Conservation (phyloP, 805 yeast species). For the Saccharomycopsis sp. region DNA sequence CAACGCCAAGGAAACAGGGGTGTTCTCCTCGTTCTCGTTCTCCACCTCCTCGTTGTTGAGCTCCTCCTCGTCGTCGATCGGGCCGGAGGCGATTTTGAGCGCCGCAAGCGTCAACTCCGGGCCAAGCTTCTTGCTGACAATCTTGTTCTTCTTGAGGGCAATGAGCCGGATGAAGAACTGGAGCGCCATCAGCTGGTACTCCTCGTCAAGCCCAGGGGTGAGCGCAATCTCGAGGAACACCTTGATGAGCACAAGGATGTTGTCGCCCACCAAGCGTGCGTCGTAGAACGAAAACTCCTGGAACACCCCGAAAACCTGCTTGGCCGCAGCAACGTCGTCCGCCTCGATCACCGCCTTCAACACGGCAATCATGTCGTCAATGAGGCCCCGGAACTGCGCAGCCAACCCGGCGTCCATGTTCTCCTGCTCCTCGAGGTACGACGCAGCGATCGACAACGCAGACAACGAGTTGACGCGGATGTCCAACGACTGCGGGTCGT, state of each 20-base stretch:
- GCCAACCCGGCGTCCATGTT: constrained; percentile 41
- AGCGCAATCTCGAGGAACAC: constrained; percentile 71
- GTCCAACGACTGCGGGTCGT: constrained; percentile 53
- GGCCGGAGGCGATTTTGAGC: constrained; percentile 73
- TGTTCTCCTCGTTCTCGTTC: constrained; percentile 87
- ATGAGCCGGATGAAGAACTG: constrained; percentile 77
- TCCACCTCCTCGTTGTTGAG: constrained; percentile 78
- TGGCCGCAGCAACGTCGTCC: constrained; percentile 67
- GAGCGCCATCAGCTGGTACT: constrained; percentile 73
- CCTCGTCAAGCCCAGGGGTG: constrained; percentile 57
- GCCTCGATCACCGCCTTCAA: constrained; percentile 64
- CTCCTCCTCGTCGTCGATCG: constrained; percentile 69
- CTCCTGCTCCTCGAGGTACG: constrained; percentile 54
- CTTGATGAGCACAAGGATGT: constrained; percentile 59
- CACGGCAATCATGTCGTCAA: constrained; percentile 78
- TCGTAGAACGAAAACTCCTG: constrained; percentile 74
- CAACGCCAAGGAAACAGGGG: constrained; percentile 70
- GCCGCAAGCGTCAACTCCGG: constrained; percentile 71
- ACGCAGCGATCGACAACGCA: constrained; percentile 64
- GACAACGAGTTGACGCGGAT: constrained; percentile 78
- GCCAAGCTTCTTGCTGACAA: constrained; percentile 76
- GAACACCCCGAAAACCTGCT: constrained; percentile 75
- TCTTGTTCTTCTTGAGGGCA: constrained; percentile 72
- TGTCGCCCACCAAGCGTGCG: constrained; percentile 69
- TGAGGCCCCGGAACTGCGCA: constrained; percentile 49